These are phyloP conservation scores for Alternaria brassicicola DNA, from an alignment of 2,329 filamentous ascomycete genomes.

Conservation along the genomic window DNA sequence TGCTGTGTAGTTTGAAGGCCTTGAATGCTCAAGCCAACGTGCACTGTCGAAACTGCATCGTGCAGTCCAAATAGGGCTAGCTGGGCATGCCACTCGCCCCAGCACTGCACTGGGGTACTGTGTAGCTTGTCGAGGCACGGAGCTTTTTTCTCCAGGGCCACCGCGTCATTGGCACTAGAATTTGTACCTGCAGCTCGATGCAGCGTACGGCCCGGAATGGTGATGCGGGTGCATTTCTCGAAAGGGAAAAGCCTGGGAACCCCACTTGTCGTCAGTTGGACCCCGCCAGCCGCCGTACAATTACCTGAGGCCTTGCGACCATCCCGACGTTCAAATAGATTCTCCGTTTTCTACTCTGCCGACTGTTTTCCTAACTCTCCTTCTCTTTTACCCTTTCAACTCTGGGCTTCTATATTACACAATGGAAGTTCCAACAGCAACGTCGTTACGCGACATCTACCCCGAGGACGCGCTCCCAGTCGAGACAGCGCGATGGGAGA, in stretches of 20 bases:
- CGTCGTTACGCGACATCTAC: conserved; percentile 82
- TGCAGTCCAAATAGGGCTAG: neutral
- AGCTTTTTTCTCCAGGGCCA: neutral
- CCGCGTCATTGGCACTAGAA: conserved; percentile 3
- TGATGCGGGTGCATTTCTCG: conserved; percentile 25
- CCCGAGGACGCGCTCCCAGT: conserved; percentile 70
- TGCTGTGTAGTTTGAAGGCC: neutral
- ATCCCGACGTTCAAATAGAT: conserved; percentile 18
- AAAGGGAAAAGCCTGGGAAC: conserved; percentile 29
- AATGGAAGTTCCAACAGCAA: conserved; percentile 72
- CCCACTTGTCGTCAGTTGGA: conserved; percentile 28
- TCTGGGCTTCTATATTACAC: conserved; percentile 4
- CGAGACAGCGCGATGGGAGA: conserved; percentile 77
- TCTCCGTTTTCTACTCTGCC: neutral
- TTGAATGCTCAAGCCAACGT: neutral
- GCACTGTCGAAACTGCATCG: neutral
- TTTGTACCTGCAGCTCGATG: conserved; percentile 26
- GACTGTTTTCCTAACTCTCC: conserved; percentile 5
- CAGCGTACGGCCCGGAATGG: conserved; percentile 17
- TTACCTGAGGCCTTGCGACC: conserved; percentile 28
- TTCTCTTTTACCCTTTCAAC: neutral
- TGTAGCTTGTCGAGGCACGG: neutral
- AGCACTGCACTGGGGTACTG: neutral
- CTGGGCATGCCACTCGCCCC: neutral
- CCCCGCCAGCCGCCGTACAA: conserved; percentile 31